Evolutionary conservation across 441 rosid species (phyloP).

Genomic region (Erysimum pusillum): DNA sequence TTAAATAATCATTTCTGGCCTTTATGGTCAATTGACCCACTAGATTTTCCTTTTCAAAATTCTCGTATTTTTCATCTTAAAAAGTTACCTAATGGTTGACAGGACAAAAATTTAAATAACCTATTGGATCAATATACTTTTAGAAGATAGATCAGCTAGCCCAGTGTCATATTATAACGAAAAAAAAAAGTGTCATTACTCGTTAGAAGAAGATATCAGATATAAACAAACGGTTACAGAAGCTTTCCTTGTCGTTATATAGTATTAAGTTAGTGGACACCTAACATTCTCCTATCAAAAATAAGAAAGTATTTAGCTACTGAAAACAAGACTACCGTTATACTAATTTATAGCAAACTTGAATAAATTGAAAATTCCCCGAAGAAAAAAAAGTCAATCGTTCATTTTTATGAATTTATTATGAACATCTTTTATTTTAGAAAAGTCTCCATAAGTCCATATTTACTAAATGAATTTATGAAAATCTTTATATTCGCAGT

Average conservation of each 20-base stretch:
- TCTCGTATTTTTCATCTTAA: conserved; percentile 8
- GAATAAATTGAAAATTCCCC: background rate
- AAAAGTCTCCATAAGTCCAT: too few relatives aligned
- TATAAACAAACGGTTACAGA: background rate
- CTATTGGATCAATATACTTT: background rate
- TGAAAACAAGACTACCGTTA: conserved; percentile 20
- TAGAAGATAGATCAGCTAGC: background rate
- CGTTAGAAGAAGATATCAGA: background rate
- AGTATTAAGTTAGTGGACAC: conserved; percentile 1
- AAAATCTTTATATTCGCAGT: background rate
- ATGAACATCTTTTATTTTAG: too few relatives aligned
- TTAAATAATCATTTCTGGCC: conserved; percentile 19
- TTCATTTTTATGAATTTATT: background rate
- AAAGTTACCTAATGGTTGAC: background rate
- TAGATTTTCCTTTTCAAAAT: conserved; percentile 21
- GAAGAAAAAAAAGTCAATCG: background rate
- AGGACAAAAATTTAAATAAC: background rate
- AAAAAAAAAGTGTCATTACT: background rate
- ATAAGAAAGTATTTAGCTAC: conserved; percentile 13
- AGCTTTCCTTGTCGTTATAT: background rate
- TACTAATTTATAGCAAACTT: background rate
- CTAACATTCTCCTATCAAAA: conserved; percentile 22
- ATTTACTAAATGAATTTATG: background rate
- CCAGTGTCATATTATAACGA: background rate
- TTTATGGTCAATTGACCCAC: conserved; percentile 41